A percentile compares a stretch with the other conserved stretches of the same genome.
Evolutionary conservation across 164 flowering plant genomes (phyloP).

Genomic region (Litsea cubeba): DNA sequence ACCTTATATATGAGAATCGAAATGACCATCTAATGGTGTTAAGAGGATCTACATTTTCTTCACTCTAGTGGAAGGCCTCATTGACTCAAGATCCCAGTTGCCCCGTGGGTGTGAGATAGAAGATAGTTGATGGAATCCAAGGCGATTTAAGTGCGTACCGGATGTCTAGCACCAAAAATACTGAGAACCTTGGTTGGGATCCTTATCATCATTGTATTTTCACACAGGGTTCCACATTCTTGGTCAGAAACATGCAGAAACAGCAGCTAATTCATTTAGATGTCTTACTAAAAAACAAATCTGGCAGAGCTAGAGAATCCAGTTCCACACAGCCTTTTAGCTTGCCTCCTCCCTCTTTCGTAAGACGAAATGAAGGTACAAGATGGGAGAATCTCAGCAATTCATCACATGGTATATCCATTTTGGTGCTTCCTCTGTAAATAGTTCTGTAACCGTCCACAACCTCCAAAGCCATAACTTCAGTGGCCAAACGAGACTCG

Average conservation of each 20-base stretch:
- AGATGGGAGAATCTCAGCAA: constrained; percentile 43
- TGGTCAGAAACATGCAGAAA: constrained; percentile 1
- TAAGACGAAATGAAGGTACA: constrained; percentile 39
- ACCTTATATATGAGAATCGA: not conserved
- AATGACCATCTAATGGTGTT: not conserved
- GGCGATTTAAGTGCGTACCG: not conserved
- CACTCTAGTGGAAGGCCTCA: not conserved
- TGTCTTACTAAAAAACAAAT: not conserved
- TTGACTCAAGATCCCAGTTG: not conserved
- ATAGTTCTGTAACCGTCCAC: constrained; percentile 24
- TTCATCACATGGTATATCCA: constrained; percentile 24
- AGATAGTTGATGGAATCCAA: not conserved
- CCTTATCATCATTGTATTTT: not conserved
- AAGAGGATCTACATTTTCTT: not conserved
- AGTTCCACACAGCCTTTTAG: constrained; percentile 40
- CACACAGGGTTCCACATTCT: not conserved
- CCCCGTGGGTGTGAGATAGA: not conserved
- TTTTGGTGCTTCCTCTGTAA: constrained; percentile 14
- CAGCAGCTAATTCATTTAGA: not conserved
- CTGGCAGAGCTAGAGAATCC: constrained; percentile 37
- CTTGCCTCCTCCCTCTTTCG: constrained; percentile 19
- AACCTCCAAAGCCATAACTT: constrained; percentile 24
- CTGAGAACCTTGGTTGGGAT: not conserved
- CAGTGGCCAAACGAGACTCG: constrained; percentile 5
- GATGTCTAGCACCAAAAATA: not conserved